phyloP scores from a whole-genome alignment of 2,329 filamentous ascomycete genomes.

The Xylariales sp. region DNA sequence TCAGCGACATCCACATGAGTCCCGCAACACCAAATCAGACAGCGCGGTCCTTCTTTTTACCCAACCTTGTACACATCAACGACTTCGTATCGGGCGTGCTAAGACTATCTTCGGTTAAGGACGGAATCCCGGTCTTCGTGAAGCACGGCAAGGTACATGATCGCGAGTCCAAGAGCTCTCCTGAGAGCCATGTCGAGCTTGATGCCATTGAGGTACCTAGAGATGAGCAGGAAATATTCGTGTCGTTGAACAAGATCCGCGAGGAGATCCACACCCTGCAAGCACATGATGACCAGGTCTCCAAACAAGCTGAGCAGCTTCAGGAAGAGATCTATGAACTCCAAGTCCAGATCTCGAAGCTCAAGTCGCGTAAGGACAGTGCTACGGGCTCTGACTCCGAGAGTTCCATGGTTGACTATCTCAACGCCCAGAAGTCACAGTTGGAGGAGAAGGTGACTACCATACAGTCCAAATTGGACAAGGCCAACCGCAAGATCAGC shows the following conservation, averaged over 20 bases:
- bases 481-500: slow-evolving; percentile 57
- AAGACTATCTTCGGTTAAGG: slow-evolving; percentile 45
- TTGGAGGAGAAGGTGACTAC: slow-evolving; percentile 56
- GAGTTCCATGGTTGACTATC: slow-evolving; percentile 36
- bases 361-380: slow-evolving; percentile 38
- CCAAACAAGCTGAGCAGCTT: slow-evolving; percentile 49
- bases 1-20: slow-evolving; percentile 12
- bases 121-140: slow-evolving; percentile 52
- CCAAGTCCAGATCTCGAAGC: slow-evolving; percentile 42
- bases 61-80: slow-evolving; percentile 49
- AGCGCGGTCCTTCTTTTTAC: slow-evolving; percentile 49
- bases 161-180: slow-evolving; percentile 28
- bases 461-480: slow-evolving; percentile 57
- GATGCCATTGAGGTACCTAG: slow-evolving; percentile 45
- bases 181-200: slow-evolving; percentile 42
- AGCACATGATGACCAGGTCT: slow-evolving; percentile 51
- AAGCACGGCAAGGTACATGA: slow-evolving; percentile 49
- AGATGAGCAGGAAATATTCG: slow-evolving; percentile 54
- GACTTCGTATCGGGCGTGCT: slow-evolving; percentile 54
- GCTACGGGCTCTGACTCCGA: slow-evolving; percentile 40
- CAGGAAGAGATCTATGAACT: slow-evolving; percentile 47
- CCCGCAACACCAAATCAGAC: slow-evolving; percentile 34
- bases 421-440: slow-evolving; percentile 52
- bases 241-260: slow-evolving; percentile 58
- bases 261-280: slow-evolving; percentile 52